phyloP scores from a whole-genome alignment of 2,329 filamentous ascomycete genomes.

The Fusarium anthophilum region DNA sequence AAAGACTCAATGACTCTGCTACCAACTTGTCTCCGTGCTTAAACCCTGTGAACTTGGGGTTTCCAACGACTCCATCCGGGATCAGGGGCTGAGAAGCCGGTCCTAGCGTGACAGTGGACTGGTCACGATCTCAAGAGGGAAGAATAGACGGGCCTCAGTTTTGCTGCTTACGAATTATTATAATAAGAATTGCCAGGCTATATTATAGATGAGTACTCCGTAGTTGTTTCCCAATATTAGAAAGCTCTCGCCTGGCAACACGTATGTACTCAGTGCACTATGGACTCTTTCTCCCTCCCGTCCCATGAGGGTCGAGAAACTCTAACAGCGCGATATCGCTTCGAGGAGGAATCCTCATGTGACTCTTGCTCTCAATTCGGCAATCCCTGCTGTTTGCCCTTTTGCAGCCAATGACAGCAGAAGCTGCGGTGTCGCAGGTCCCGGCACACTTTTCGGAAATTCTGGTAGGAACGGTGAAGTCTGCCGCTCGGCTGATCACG shows the following conservation, averaged over 20 bases:
- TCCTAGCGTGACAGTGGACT: constrained; percentile 1
- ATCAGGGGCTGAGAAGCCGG: constrained; percentile 24
- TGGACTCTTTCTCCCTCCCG: neutral
- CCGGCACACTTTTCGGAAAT: constrained; percentile 15
- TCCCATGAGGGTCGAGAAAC: neutral
- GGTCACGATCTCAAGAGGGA: neutral
- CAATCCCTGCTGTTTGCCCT: constrained; percentile 4
- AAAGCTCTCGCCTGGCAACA: neutral
- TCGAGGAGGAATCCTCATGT: constrained; percentile 7
- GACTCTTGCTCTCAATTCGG: neutral
- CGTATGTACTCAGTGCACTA: neutral
- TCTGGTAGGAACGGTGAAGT: constrained; percentile 27
- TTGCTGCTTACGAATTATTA: neutral
- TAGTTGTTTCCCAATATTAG: neutral
- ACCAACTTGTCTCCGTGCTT: neutral
- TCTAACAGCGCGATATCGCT: constrained; percentile 15
- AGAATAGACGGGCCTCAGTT: constrained; percentile 4
- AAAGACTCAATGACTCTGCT: neutral
- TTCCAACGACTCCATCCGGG: constrained; percentile 17
- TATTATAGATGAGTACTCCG: neutral
- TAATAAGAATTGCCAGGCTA: neutral
- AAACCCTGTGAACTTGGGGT: constrained; percentile 8
- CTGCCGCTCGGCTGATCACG: constrained; percentile 9
- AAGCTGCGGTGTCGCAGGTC: constrained; percentile 6
- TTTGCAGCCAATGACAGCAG: constrained; percentile 7